Conservation (phyloP, 495 filamentous ascomycete genomes). For the Evernia prunastri region DNA sequence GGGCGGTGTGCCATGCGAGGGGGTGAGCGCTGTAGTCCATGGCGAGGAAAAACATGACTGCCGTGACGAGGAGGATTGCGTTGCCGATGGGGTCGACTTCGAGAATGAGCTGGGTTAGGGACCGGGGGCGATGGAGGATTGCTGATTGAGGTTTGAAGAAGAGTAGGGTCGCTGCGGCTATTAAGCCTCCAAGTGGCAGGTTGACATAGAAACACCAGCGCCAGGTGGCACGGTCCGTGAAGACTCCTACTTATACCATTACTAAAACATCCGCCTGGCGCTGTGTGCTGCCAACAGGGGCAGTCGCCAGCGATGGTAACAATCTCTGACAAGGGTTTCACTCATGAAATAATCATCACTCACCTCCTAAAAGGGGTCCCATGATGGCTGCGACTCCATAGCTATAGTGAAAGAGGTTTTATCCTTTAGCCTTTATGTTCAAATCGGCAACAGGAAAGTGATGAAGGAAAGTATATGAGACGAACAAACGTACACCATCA, state of each 20-base stretch:
- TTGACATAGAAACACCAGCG: conserved; percentile 62
- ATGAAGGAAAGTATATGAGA: too few relatives aligned
- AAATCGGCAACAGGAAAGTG: too few relatives aligned
- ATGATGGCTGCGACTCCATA: conserved; percentile 32
- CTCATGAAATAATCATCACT: too few relatives aligned
- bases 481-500: conserved; percentile 9
- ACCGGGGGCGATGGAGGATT: too few relatives aligned
- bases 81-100: neutral
- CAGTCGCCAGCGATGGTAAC: too few relatives aligned
- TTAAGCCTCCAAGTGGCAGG: conserved; percentile 50
- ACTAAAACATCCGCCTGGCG: too few relatives aligned
- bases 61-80: neutral
- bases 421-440: too few relatives aligned
- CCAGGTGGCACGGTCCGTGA: conserved; percentile 51
- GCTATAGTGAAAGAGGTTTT: too few relatives aligned
- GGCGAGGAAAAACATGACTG: neutral
- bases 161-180: conserved; percentile 31
- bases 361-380: conserved; percentile 54
- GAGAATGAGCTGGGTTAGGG: neutral
- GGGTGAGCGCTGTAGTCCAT: neutral
- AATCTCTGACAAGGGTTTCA: too few relatives aligned
- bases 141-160: neutral
- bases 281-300: too few relatives aligned
- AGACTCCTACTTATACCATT: too few relatives aligned
- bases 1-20: neutral